Evolutionary conservation across 192 early-diverging fungal genomes (phyloP).

Genomic region (Spinellus fusiger): DNA sequence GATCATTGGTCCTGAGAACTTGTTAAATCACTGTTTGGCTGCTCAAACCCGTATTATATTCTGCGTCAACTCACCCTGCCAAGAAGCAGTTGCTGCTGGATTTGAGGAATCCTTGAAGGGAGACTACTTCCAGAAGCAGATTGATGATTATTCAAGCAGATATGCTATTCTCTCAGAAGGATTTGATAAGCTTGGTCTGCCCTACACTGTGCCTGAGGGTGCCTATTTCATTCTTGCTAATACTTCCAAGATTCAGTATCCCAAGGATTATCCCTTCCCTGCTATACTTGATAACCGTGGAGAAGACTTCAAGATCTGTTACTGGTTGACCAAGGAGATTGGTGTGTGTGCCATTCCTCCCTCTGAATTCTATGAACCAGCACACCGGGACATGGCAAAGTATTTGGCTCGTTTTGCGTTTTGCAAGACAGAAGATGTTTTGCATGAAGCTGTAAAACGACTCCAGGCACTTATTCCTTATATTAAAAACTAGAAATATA

Average conservation of each 20-base stretch:
- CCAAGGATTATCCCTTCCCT: conserved; percentile 55
- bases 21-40: conserved; percentile 70
- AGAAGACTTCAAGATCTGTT: conserved; percentile 71
- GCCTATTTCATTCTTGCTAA: conserved; percentile 92
- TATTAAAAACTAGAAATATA: conserved; percentile 23
- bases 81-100: conserved; percentile 74
- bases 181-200: conserved; percentile 62
- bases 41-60: conserved; percentile 91
- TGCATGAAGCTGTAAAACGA: conserved; percentile 66
- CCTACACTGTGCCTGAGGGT: conserved; percentile 83
- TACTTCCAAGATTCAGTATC: conserved; percentile 59
- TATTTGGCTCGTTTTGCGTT: conserved; percentile 86
- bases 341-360: conserved; percentile 92
- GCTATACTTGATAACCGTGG: conserved; percentile 53
- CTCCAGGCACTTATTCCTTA: conserved; percentile 55
- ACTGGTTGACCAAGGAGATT: conserved; percentile 81
- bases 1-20: conserved; percentile 68
- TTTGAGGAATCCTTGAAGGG: conserved; percentile 56
- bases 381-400: conserved; percentile 58
- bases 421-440: conserved; percentile 83
- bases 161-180: conserved; percentile 67
- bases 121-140: conserved; percentile 66
- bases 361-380: conserved; percentile 78
- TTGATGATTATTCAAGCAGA: conserved; percentile 58
- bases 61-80: conserved; percentile 82